Conservation (phyloP, 1,139 yeast species). For the Petasospora fabianii region DNA sequence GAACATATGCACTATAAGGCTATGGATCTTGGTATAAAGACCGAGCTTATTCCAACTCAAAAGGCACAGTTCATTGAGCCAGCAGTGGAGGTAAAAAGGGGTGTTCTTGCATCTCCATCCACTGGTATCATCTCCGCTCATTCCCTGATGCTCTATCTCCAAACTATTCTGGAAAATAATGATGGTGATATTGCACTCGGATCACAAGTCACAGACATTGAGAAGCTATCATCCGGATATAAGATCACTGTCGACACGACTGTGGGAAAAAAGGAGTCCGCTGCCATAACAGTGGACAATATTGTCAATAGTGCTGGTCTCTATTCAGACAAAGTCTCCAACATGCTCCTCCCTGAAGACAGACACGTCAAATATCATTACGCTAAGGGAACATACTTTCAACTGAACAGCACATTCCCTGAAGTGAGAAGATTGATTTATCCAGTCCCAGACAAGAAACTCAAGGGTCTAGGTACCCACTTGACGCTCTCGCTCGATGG, state of each 20-base stretch:
- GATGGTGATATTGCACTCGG: constrained; percentile 60
- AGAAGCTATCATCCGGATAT: constrained; percentile 30
- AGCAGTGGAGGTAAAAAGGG: constrained; percentile 55
- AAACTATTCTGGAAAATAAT: constrained; percentile 48
- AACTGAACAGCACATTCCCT: constrained; percentile 30
- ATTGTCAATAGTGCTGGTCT: constrained; percentile 80
- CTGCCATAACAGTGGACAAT: constrained; percentile 48
- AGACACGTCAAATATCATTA: constrained; percentile 57
- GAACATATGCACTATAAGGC: constrained; percentile 50
- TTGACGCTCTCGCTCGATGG: constrained; percentile 82
- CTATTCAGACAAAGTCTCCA: constrained; percentile 65
- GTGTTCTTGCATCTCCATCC: constrained; percentile 71
- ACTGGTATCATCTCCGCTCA: constrained; percentile 87
- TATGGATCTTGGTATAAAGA: constrained; percentile 53
- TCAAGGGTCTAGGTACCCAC: constrained; percentile 82
- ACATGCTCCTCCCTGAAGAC: constrained; percentile 61
- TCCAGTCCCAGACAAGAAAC: constrained; percentile 74
- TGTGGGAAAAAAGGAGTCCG: constrained; percentile 31
- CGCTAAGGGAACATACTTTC: constrained; percentile 82
- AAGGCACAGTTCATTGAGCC: constrained; percentile 56
- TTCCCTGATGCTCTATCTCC: constrained; percentile 58
- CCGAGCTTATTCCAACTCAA: constrained; percentile 47
- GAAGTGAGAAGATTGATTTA: constrained; percentile 50
- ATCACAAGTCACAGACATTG: constrained; percentile 50
- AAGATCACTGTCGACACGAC: constrained; percentile 34